Conservation (phyloP, 495 filamentous ascomycete genomes). For the Penicillium angulare region DNA sequence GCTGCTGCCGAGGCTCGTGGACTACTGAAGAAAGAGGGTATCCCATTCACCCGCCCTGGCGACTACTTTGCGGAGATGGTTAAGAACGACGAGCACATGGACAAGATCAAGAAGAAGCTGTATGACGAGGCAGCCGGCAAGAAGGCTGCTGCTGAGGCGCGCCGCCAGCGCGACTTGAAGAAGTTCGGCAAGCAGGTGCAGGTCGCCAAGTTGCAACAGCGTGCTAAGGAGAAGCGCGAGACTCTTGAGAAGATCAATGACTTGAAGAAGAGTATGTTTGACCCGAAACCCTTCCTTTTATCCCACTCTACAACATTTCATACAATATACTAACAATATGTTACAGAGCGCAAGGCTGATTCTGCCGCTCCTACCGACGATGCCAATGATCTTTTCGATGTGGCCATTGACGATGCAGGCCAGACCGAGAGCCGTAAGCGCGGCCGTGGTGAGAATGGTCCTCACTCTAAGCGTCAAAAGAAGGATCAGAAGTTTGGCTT, state of each 20-base stretch:
- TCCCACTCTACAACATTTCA: neutral
- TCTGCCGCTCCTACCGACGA: slow-evolving; percentile 66
- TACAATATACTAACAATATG: slow-evolving; percentile 19
- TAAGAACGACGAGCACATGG: slow-evolving; percentile 98
- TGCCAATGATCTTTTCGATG: slow-evolving; percentile 83
- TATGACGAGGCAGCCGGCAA: slow-evolving; percentile 87
- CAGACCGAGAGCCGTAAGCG: slow-evolving; percentile 45
- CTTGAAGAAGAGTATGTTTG: slow-evolving; percentile 79
- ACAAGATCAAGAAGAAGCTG: slow-evolving; percentile 88
- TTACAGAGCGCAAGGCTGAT: slow-evolving; percentile 77
- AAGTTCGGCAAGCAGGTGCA: slow-evolving; percentile 99
- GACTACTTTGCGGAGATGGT: slow-evolving; percentile 99
- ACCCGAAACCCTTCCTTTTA: neutral
- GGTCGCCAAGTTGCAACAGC: slow-evolving; percentile 91
- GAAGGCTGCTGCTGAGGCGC: slow-evolving; percentile 88
- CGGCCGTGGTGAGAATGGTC: slow-evolving; percentile 36
- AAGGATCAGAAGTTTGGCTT: slow-evolving; percentile 91
- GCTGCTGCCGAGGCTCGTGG: slow-evolving; percentile 69
- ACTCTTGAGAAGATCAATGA: slow-evolving; percentile 89
- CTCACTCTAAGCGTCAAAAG: slow-evolving; percentile 77
- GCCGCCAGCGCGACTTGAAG: slow-evolving; percentile 91
- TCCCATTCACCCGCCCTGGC: slow-evolving; percentile 79
- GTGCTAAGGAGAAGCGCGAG: slow-evolving; percentile 84
- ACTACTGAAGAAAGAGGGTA: slow-evolving; percentile 74
- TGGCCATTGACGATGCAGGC: slow-evolving; percentile 80